These are phyloP conservation scores for Candida morakotiae DNA, from an alignment of 805 yeast genomes.

Conservation along the genomic window DNA sequence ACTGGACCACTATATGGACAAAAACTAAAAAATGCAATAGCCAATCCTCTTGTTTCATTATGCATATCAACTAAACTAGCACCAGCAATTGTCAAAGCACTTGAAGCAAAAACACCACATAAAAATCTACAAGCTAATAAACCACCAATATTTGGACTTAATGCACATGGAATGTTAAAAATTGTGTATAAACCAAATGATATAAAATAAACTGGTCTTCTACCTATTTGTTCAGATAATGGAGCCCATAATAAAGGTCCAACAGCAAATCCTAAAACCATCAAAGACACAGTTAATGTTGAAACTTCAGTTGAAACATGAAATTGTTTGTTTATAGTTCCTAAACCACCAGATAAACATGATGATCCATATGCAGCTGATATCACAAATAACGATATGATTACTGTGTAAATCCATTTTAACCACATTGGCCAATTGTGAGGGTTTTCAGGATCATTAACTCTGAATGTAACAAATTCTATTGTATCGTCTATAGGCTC, in stretches of 20 bases:
- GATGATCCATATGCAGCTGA: slow-evolving; percentile 94
- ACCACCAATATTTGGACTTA: slow-evolving; percentile 78
- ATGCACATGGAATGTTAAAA: slow-evolving; percentile 84
- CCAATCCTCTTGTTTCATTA: slow-evolving; percentile 76
- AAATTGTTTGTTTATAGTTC: slow-evolving; percentile 60
- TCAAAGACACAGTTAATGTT: slow-evolving; percentile 71
- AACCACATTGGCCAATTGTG: slow-evolving; percentile 65
- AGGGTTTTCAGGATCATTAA: slow-evolving; percentile 86
- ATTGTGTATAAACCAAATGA: slow-evolving; percentile 71
- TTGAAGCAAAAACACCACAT: slow-evolving; percentile 81
- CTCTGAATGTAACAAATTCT: slow-evolving; percentile 78
- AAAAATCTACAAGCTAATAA: slow-evolving; percentile 78
- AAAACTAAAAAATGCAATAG: slow-evolving; percentile 87
- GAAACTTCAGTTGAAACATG: slow-evolving; percentile 77
- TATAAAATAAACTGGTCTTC: slow-evolving; percentile 77
- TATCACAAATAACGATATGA: slow-evolving; percentile 69
- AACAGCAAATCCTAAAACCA: slow-evolving; percentile 84
- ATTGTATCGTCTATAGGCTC: slow-evolving; percentile 51
- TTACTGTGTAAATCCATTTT: slow-evolving; percentile 65
- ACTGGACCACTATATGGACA: slow-evolving; percentile 95
- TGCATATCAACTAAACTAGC: slow-evolving; percentile 91
- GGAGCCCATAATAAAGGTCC: slow-evolving; percentile 94
- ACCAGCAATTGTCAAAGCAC: slow-evolving; percentile 83
- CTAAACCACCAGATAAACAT: slow-evolving; percentile 81
- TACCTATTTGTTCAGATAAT: slow-evolving; percentile 76